phyloP scores from a whole-genome alignment of 305 asterid genomes.

The Petunia hybrid region DNA sequence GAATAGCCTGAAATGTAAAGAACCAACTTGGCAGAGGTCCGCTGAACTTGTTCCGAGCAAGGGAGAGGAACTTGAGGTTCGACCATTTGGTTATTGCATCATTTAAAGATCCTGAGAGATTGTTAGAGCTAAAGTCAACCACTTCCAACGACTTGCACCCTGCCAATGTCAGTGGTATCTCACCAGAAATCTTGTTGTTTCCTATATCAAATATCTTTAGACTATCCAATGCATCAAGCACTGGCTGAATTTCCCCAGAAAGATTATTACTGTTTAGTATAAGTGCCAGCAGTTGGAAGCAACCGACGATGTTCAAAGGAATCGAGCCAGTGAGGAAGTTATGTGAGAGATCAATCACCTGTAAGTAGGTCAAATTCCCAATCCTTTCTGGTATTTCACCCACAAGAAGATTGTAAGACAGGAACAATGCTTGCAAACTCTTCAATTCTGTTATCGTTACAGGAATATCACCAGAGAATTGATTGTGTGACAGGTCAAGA shows the following conservation, averaged over 20 bases:
- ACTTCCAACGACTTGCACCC: slow-evolving; percentile 84
- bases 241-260: slow-evolving; percentile 81
- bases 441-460: slow-evolving; percentile 68
- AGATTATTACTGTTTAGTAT: slow-evolving; percentile 70
- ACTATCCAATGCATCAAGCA: slow-evolving; percentile 86
- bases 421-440: slow-evolving; percentile 82
- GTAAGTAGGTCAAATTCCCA: slow-evolving; percentile 77
- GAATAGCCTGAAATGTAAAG: slow-evolving; percentile 65
- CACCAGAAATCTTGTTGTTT: slow-evolving; percentile 71
- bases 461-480: slow-evolving; percentile 72
- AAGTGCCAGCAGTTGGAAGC: slow-evolving; percentile 78
- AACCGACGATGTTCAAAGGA: slow-evolving; percentile 72
- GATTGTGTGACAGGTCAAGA: slow-evolving; percentile 80
- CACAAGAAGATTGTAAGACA: slow-evolving; percentile 63
- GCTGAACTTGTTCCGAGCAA: slow-evolving; percentile 68
- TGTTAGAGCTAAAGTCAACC: slow-evolving; percentile 73
- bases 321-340: slow-evolving; percentile 66
- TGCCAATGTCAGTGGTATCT: slow-evolving; percentile 81
- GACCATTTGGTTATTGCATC: slow-evolving; percentile 83
- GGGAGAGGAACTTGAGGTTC: slow-evolving; percentile 64
- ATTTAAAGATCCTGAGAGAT: slow-evolving; percentile 66
- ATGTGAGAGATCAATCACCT: slow-evolving; percentile 74
- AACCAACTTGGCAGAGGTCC: slow-evolving; percentile 85
- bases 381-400: slow-evolving; percentile 77
- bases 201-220: slow-evolving; percentile 67